Evolutionary conservation across 306 rosid species (phyloP).

Genomic region (Myrica gale): DNA sequence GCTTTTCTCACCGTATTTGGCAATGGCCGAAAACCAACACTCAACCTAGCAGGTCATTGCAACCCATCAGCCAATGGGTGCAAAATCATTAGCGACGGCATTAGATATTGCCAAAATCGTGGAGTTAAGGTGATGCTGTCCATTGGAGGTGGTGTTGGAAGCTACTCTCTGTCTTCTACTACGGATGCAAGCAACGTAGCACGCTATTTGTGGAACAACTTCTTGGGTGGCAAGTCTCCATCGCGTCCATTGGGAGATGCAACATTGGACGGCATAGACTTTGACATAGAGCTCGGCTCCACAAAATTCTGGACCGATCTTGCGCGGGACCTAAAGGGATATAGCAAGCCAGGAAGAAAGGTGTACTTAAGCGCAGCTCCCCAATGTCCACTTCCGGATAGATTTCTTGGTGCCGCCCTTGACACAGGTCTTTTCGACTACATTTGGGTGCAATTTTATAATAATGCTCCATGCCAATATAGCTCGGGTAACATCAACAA

Average conservation of each 20-base stretch:
- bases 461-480: conserved; percentile 41
- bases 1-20: conserved; percentile 39
- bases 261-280: conserved; percentile 54
- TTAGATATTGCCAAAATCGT: conserved; percentile 39
- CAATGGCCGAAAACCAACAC: conserved; percentile 29
- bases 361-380: conserved; percentile 52
- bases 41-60: conserved; percentile 52
- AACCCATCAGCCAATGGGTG: conserved; percentile 39
- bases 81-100: conserved; percentile 15
- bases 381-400: conserved; percentile 56
- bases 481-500: neutral
- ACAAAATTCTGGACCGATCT: conserved; percentile 24
- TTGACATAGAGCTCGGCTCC: conserved; percentile 41
- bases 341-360: conserved; percentile 12
- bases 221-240: conserved; percentile 44
- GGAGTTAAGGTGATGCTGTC: conserved; percentile 57
- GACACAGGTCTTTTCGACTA: conserved; percentile 42
- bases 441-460: conserved; percentile 63
- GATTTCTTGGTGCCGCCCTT: conserved; percentile 22
- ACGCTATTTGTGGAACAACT: conserved; percentile 48
- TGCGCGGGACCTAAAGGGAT: conserved; percentile 31
- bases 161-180: conserved; percentile 42
- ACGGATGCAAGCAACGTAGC: conserved; percentile 44
- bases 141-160: conserved; percentile 44
- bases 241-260: conserved; percentile 48